Conservation (phyloP, 257 asterid species). For the Solanum clarkiae region DNA sequence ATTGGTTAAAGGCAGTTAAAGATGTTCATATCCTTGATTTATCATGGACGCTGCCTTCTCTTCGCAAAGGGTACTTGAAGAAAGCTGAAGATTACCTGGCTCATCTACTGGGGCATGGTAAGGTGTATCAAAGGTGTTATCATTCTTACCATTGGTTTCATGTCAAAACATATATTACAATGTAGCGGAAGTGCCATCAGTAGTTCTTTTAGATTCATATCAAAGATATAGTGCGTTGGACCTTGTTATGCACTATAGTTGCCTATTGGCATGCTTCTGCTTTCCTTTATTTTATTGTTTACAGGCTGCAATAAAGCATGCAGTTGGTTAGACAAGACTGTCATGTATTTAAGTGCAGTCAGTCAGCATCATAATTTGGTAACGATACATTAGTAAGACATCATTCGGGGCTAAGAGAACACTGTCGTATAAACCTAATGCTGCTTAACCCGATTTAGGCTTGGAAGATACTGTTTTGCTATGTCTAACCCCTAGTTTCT, state of each 20-base stretch:
- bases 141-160: neutral
- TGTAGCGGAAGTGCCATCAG: slow-evolving; percentile 1
- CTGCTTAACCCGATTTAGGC: neutral
- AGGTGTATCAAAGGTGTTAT: slow-evolving; percentile 9
- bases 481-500: neutral
- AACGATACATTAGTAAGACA: neutral
- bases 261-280: neutral
- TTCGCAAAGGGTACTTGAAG: slow-evolving; percentile 67
- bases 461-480: neutral
- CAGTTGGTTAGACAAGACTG: neutral
- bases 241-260: neutral
- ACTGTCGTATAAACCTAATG: neutral
- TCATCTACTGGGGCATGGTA: slow-evolving; percentile 97
- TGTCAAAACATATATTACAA: neutral
- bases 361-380: neutral
- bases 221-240: neutral
- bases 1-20: slow-evolving; percentile 83
- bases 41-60: slow-evolving; percentile 86
- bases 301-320: neutral
- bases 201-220: neutral
- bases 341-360: neutral
- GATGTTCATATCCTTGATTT: slow-evolving; percentile 89
- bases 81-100: slow-evolving; percentile 91
- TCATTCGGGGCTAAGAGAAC: neutral
- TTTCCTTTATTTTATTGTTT: neutral